Percentiles rank a stretch among this genome's conserved stretches.
phyloP scores from a whole-genome alignment of 495 filamentous ascomycete species.

The Trichoderma erinaceum region DNA sequence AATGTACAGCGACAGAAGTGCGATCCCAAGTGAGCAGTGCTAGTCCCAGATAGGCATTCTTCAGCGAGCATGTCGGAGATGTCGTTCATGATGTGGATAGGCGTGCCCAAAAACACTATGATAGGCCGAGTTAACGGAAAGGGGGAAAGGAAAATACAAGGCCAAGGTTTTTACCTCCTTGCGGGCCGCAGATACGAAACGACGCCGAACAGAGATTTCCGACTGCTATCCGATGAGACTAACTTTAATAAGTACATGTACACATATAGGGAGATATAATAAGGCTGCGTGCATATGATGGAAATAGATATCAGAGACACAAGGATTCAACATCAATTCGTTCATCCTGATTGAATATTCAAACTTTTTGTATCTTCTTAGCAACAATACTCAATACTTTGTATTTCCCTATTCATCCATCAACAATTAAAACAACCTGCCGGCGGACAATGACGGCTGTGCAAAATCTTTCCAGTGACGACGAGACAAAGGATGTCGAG shows the following conservation, averaged over 20 bases:
- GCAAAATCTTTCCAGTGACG: not conserved
- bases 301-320: not conserved
- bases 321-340: not conserved
- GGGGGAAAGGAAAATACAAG: not conserved
- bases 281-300: not conserved
- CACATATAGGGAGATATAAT: not conserved
- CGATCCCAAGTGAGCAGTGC: not conserved
- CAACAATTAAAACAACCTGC: not conserved
- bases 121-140: not conserved
- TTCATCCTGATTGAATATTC: not conserved
- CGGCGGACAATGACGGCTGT: not conserved
- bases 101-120: not conserved
- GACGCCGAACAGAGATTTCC: not conserved
- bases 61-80: constrained; percentile 8
- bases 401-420: not conserved
- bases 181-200: not conserved
- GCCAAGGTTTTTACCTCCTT: not conserved
- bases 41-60: not conserved
- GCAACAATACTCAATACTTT: not conserved
- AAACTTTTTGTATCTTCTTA: not conserved
- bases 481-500: not conserved
- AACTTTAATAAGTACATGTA: not conserved
- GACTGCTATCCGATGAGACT: not conserved
- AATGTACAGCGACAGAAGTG: not conserved
- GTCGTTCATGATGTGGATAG: not conserved